phyloP scores from a whole-genome alignment of 768 basidiomycete genomes.

The Cyclocybe aegerita region DNA sequence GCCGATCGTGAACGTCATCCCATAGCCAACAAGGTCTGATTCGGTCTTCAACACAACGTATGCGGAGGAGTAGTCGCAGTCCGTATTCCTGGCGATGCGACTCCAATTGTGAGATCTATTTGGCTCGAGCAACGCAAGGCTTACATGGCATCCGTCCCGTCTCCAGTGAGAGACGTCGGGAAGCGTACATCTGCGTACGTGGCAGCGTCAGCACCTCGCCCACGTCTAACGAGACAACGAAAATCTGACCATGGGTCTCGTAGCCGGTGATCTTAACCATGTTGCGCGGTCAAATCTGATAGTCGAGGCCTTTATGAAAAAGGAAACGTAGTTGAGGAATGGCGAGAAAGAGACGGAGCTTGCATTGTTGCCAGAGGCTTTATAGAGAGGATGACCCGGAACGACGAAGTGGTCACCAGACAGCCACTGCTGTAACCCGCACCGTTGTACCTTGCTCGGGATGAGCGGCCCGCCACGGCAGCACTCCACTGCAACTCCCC shows the following conservation, averaged over 20 bases:
- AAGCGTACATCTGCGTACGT: constrained; percentile 74
- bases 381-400: too few species aligned
- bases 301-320: too few species aligned
- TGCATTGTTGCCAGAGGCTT: too few species aligned
- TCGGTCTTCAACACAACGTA: constrained; percentile 80
- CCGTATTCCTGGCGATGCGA: constrained; percentile 68
- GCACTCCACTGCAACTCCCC: too few species aligned
- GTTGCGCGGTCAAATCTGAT: too few species aligned
- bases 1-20: constrained; percentile 94
- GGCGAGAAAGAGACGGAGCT: too few species aligned
- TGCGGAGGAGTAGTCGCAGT: constrained; percentile 95
- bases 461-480: too few species aligned
- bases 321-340: too few species aligned
- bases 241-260: constrained; percentile 30
- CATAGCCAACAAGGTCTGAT: constrained; percentile 80
- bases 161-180: constrained; percentile 87
- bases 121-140: constrained; percentile 4
- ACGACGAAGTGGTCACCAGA: too few species aligned
- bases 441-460: too few species aligned
- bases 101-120: background rate
- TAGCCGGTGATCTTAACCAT: constrained; percentile 36
- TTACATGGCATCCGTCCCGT: constrained; percentile 93
- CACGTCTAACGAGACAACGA: background rate
- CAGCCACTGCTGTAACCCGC: too few species aligned
- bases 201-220: background rate